Evolutionary conservation across 108 stramenopile genomes (phyloP), one percentile per base, ranked within the genome.

Genomic region (Cyclotella baltica): DNA sequence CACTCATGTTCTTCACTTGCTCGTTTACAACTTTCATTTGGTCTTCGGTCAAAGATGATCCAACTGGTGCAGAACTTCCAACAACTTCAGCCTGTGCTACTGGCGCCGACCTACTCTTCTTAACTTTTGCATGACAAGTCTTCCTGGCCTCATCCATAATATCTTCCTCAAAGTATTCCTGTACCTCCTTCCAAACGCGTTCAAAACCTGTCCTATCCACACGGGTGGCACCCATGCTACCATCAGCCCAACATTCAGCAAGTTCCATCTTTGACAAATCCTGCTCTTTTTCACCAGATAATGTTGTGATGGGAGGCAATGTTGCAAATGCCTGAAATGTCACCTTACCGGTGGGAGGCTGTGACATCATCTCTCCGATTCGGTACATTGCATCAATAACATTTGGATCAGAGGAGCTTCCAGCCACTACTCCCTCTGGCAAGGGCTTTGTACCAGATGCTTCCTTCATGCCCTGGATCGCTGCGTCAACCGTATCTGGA

Each of bases 101-200:
- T 35, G 37, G 46, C 10, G 65, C 31, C 19, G 73, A 69, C 34
- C 78, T 73, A 0, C 71, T 47, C 69, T 81, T 81, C 52, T 81
- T 81, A 10, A 70, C 74, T 56, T 81, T 81, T 27, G 63, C 66
- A 35, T 79, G 83, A 35, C 38, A 29, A 15, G 73, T 71, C 15
- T 51, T 67, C 31, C 85, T 48, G n/a, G 89, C 72, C 38, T 86
- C 89, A 22, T 82, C 87, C 88, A 92, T 87, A 18, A 92, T 81
- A 56, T 89, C 89, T 22, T 86, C 84, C 67, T 89, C 86, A 76
- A 88, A 92, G 64, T 92, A 88, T 27, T 92, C 91, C 71, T 92
- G 91, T 4, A 92, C 89, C 75, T 92, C 91, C 25, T 81, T 87
- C 91, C 88, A 92, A 19, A 92, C 91, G 30, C 91, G 72, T 79